phyloP scores from a whole-genome alignment of 306 rosid genomes.

The Senna siamea region DNA sequence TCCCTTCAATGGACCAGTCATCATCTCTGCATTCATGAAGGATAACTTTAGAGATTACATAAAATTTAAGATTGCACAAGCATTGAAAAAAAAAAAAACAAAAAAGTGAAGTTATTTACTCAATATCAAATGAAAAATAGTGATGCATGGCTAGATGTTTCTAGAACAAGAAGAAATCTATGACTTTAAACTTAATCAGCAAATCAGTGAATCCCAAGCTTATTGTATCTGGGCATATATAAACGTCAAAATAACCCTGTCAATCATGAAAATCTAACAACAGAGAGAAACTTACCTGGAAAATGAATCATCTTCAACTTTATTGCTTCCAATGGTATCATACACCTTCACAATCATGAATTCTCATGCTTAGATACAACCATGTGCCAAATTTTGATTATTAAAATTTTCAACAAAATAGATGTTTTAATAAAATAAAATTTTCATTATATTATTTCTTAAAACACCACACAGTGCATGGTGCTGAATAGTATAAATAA shows the following conservation, averaged over 20 bases:
- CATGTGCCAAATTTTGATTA: constrained; percentile 32
- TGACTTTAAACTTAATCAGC: not conserved
- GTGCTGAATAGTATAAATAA: constrained; percentile 37
- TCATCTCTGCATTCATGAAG: constrained; percentile 77
- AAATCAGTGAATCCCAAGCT: constrained; percentile 34
- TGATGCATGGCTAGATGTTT: constrained; percentile 18
- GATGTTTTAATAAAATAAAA: constrained; percentile 24
- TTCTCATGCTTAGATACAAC: constrained; percentile 43
- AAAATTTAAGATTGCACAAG: constrained; percentile 22
- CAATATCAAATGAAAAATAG: constrained; percentile 15
- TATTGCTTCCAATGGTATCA: constrained; percentile 89
- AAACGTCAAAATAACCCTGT: constrained; percentile 27
- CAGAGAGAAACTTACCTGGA: constrained; percentile 53
- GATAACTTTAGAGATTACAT: constrained; percentile 36
- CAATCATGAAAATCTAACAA: constrained; percentile 25
- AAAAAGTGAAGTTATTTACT: constrained; percentile 23
- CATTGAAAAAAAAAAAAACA: constrained; percentile 18
- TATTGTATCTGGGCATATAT: constrained; percentile 23
- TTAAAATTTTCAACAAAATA: constrained; percentile 29
- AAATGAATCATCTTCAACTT: constrained; percentile 74
- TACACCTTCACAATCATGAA: constrained; percentile 69
- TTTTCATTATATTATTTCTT: constrained; percentile 12
- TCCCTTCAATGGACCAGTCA: constrained; percentile 90
- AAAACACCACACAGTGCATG: constrained; percentile 23
- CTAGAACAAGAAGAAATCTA: constrained; percentile 28